phyloP scores from a whole-genome alignment of 352 stramenopile genomes.

The Phytophthora litchii region DNA sequence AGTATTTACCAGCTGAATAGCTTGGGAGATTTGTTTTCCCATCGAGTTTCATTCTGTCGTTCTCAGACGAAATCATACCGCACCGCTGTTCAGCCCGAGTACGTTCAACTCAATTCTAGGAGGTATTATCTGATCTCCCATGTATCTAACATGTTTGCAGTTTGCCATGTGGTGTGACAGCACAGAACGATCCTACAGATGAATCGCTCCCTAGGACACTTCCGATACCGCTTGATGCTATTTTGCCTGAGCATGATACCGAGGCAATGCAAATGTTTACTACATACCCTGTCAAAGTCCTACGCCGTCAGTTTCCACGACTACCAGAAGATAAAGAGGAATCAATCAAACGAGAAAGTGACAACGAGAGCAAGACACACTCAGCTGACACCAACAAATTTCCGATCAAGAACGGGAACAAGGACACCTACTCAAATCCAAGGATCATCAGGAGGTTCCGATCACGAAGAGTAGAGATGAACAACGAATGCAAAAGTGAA shows the following conservation, averaged over 20 bases:
- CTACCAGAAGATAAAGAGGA: slow-evolving; percentile 24
- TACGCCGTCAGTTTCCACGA: slow-evolving; percentile 58
- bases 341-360: neutral
- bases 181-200: slow-evolving; percentile 20
- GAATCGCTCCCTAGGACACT: slow-evolving; percentile 31
- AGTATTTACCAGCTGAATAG: slow-evolving; percentile 73
- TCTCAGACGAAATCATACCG: slow-evolving; percentile 44
- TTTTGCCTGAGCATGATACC: slow-evolving; percentile 59
- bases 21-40: slow-evolving; percentile 68
- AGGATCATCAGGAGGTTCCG: slow-evolving; percentile 8
- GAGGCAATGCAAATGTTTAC: slow-evolving; percentile 53
- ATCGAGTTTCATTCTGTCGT: slow-evolving; percentile 50
- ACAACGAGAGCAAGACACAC: slow-evolving; percentile 7
- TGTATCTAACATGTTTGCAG: slow-evolving; percentile 33
- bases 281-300: slow-evolving; percentile 45
- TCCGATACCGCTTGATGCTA: slow-evolving; percentile 60
- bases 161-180: slow-evolving; percentile 56
- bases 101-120: slow-evolving; percentile 28
- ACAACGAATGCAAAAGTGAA: slow-evolving; percentile 1
- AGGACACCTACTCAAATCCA: neutral
- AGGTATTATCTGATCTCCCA: neutral
- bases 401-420: slow-evolving; percentile 1
- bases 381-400: neutral
- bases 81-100: slow-evolving; percentile 61
- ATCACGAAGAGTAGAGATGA: neutral